Conservation (phyloP, 768 basidiomycete species). For the Megacollybia marginata region DNA sequence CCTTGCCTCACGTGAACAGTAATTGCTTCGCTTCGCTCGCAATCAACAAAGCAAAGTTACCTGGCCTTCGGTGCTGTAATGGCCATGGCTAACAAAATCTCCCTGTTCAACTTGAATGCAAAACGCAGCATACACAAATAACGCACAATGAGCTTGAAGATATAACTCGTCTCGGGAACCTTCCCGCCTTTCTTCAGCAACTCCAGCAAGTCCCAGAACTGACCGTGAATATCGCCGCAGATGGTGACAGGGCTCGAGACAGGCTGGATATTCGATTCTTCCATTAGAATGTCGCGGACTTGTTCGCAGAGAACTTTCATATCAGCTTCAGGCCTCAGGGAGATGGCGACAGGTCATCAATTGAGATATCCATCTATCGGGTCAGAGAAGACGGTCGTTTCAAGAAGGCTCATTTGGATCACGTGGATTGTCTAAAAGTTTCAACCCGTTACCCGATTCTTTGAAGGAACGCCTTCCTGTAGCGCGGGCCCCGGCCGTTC, state of each 20-base stretch:
- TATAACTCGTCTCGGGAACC: constrained; percentile 91
- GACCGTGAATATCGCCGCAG: constrained; percentile 95
- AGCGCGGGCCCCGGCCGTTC: too few species aligned
- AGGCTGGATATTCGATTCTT: constrained; percentile 97
- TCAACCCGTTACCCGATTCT: too few species aligned
- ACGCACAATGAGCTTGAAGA: constrained; percentile 92
- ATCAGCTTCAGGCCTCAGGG: constrained; percentile 78
- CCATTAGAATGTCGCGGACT: constrained; percentile 83
- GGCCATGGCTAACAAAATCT: constrained; percentile 95
- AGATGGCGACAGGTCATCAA: constrained; percentile 84
- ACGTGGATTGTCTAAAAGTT: too few species aligned
- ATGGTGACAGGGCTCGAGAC: constrained; percentile 93
- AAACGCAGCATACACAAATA: too few species aligned
- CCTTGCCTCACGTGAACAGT: too few species aligned
- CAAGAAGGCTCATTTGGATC: too few species aligned
- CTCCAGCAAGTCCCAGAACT: constrained; percentile 96
- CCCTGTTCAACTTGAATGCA: constrained; percentile 48
- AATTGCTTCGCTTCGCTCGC: too few species aligned
- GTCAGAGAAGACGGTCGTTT: too few species aligned
- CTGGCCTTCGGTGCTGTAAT: constrained; percentile 93
- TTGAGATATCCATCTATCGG: constrained; percentile 84
- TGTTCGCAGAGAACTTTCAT: constrained; percentile 92
- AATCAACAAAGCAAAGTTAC: constrained; percentile 82
- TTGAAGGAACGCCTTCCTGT: too few species aligned
- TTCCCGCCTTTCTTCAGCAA: constrained; percentile 79